Conservation (phyloP, 2,329 filamentous ascomycete genomes). For the Lachnellula cervina region DNA sequence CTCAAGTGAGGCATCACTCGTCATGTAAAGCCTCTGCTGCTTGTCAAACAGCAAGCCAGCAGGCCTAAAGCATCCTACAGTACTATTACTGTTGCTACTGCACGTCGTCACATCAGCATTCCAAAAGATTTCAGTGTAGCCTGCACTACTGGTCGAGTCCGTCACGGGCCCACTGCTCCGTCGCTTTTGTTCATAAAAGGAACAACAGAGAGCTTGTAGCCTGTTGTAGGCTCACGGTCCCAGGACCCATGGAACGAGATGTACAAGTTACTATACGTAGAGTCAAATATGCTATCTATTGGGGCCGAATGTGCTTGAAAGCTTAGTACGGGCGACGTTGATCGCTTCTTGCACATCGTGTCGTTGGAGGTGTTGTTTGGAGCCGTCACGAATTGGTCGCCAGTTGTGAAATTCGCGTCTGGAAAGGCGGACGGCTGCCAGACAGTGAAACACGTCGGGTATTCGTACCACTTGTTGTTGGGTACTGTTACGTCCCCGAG, state of each 20-base stretch:
- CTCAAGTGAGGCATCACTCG: conserved; percentile 12
- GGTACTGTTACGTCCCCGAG: conserved; percentile 15
- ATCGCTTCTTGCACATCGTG: conserved; percentile 9
- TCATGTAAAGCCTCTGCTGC: conserved; percentile 12
- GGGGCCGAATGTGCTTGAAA: conserved; percentile 21
- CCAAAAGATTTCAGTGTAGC: conserved; percentile 15
- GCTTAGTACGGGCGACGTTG: conserved; percentile 8
- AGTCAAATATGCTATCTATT: conserved; percentile 17
- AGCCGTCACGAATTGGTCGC: conserved; percentile 16
- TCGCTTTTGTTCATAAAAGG: conserved; percentile 11
- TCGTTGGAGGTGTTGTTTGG: conserved; percentile 18
- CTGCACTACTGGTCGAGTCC: conserved; percentile 1
- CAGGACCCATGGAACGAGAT: conserved; percentile 19
- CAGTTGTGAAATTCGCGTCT: conserved; percentile 10
- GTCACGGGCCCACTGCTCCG: conserved; percentile 11
- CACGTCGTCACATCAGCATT: conserved; percentile 12
- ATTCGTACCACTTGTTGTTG: conserved; percentile 17
- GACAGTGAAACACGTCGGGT: conserved; percentile 19
- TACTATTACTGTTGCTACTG: neutral
- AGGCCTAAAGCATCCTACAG: conserved; percentile 9
- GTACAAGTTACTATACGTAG: conserved; percentile 11
- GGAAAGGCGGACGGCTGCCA: conserved; percentile 15
- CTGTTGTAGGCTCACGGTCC: conserved; percentile 12
- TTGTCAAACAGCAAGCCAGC: conserved; percentile 10
- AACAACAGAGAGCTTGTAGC: conserved; percentile 15